Evolutionary conservation across 2,329 filamentous ascomycete species (phyloP).

Genomic region (Pochonia chlamydosporia): DNA sequence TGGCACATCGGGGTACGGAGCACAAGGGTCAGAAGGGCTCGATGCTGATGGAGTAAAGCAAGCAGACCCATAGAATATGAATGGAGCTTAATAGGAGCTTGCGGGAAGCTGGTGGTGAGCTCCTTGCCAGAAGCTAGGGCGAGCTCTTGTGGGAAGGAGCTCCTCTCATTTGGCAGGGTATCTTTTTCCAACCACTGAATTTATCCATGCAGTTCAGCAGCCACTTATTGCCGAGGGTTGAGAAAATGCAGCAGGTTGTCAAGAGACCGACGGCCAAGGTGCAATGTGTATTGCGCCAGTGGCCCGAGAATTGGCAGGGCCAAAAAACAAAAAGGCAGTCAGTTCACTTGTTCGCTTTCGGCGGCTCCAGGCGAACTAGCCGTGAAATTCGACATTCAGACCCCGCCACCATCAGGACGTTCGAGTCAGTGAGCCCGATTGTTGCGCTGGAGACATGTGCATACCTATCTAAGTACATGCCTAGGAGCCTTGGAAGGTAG

Average conservation of each 20-base stretch:
- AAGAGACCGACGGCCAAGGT: too few relatives aligned
- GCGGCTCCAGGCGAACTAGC: constrained; percentile 4
- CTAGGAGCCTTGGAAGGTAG: too few relatives aligned
- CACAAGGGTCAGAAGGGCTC: too few relatives aligned
- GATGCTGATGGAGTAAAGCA: too few relatives aligned
- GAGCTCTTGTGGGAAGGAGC: background rate
- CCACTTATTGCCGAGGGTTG: background rate
- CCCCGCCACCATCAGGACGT: constrained; percentile 5
- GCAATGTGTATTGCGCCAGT: too few relatives aligned
- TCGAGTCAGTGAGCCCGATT: constrained; percentile 8
- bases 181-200: background rate
- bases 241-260: background rate
- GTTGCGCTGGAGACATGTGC: too few relatives aligned
- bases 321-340: background rate
- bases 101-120: background rate
- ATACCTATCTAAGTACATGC: too few relatives aligned
- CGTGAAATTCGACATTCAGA: background rate
- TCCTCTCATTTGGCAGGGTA: background rate
- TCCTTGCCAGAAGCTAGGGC: background rate
- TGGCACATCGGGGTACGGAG: too few relatives aligned
- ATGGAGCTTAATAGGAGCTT: background rate
- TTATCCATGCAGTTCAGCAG: background rate
- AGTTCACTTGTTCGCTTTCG: constrained; percentile 1
- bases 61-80: too few relatives aligned
- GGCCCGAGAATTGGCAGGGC: background rate